These are phyloP conservation scores for Tetradesmus obliquus DNA, from an alignment of 139 green algal genomes.

Conservation along the genomic window DNA sequence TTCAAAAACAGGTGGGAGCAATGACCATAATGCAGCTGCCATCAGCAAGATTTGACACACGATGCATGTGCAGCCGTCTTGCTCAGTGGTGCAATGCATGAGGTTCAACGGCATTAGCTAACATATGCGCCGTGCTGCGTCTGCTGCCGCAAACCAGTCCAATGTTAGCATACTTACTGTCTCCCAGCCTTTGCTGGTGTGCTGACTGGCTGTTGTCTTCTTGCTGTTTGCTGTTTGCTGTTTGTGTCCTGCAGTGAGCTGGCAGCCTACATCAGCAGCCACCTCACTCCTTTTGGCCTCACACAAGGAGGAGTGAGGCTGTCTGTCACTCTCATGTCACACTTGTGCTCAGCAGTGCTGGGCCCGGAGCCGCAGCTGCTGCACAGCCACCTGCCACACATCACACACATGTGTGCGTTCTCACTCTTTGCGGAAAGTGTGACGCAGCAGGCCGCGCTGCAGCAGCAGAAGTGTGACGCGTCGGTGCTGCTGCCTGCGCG, in stretches of 20 bases:
- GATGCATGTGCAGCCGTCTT: too few species aligned
- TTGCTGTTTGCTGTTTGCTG: background rate
- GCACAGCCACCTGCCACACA: constrained; percentile 3
- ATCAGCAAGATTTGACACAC: background rate
- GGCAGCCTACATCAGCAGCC: background rate
- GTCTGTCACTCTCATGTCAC: constrained; percentile 25
- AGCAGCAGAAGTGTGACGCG: constrained; percentile 43
- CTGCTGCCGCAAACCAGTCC: too few species aligned
- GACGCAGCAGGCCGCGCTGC: constrained; percentile 23
- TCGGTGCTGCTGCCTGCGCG: constrained; percentile 41
- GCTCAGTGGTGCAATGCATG: too few species aligned
- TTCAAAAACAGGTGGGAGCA: background rate
- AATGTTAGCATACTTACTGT: too few species aligned
- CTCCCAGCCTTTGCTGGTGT: too few species aligned
- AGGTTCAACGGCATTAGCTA: too few species aligned
- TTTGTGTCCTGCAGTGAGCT: constrained; percentile 1
- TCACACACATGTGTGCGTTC: constrained; percentile 57
- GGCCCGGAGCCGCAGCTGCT: background rate
- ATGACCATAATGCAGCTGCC: background rate
- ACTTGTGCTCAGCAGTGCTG: background rate
- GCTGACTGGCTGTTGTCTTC: background rate
- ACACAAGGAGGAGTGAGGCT: constrained; percentile 19
- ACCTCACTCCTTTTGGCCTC: constrained; percentile 5
- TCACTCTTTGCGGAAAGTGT: constrained; percentile 27
- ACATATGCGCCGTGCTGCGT: too few species aligned